Base-by-base conservation (phyloP, 495 filamentous ascomycete genomes). In the Talaromyces trachyspermus region DNA sequence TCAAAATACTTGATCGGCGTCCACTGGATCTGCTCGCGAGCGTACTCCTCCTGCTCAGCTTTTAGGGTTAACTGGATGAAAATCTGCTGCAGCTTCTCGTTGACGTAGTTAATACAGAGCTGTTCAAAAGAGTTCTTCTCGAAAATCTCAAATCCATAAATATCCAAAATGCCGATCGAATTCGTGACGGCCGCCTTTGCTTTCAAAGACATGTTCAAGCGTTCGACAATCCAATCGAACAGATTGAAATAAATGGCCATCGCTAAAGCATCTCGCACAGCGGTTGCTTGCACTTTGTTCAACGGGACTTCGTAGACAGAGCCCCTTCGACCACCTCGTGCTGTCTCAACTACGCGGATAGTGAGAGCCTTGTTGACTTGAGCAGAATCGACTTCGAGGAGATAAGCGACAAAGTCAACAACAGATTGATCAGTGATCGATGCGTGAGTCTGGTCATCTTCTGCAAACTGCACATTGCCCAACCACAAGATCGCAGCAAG, bases 101-200 rank as follows among this genome's bases (percentile, higher is more conserved):
- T 99, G 60, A 99, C 94, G 60, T 99, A 99, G 73, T 99, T 99
- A 68, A 99, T 99, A 65, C 94, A 99, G 12, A 99, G 83, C 70
- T 99, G 94, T 65, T 99, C 94, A 56, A 99, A 99, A 49, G 89
- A 95, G 69, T 99, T 99, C 66, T 85, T 88, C 63, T 99, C 92
- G 54, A 99, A 99, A 53, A 99, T 99, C 64, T 99, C 94, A 56
- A 99, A 99, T 12, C 94, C 94, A 65, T 99, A 99, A 51, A 99
- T 99, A 76, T 99, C 94, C 41, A 99, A 78, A 64, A 99, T 97
- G 63, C 92, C 92, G 56, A 99, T 92, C 2, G 87, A 86, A 61
- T 95, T 89, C 10, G 81, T 69, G 7, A 87, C 68, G 0, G 81
- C 64, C 9, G 84, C 83, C 22, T 86, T 78, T 25, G 92, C 89